Base-by-base conservation (phyloP, 2,329 filamentous ascomycete species). In the Aspergillus piperis region DNA sequence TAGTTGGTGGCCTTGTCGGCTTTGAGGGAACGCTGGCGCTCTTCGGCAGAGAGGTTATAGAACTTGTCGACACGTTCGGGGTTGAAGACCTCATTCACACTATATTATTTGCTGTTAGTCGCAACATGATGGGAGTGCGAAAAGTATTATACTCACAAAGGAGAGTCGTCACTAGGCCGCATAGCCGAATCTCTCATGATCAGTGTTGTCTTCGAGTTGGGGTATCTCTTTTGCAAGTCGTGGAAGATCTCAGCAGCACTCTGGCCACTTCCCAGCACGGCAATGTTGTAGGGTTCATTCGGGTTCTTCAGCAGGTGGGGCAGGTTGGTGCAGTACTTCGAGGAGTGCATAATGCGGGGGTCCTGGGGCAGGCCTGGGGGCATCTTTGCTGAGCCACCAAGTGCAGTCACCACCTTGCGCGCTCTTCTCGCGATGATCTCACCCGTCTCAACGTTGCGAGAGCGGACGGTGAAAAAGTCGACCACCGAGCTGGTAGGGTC, bases 31-130 rank as follows among this genome's bases (percentile, higher is more conserved):
- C 80, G 77, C 32, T 83, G 80, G 52, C 93, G 89, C 62, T 88
- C 82, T 48, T 82, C 80, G 1, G 87, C 78, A 0, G 88, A 81
- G 66, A 88, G 87, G 52, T 85, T 80, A 80, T 88, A 97, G 67
- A 96, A 85, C 48, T 82, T 82, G 73, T 96, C 90, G 30, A 96
- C 88, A 61, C 88, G 90, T 36, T 89, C 87, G 1, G 94, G 94
- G 79, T 98, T 92, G 82, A 98, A 98, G 72, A 98, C 91, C 71
- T 95, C 92, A 76, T 98, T 98, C 69, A 98, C 92, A 70, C 90
- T 93, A 64, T 8, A 44, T n/a, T 17, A n/a, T 17, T 60, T 53
- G 58, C 32, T 36, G 61, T 63, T 59, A 62, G 48, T 10, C 49
- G 39, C 2, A 11, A 19, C 38, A 52, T 38, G n/a, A n/a, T 23